phyloP scores from a whole-genome alignment of 192 early-diverging fungal species.

The Podila minutissima region DNA sequence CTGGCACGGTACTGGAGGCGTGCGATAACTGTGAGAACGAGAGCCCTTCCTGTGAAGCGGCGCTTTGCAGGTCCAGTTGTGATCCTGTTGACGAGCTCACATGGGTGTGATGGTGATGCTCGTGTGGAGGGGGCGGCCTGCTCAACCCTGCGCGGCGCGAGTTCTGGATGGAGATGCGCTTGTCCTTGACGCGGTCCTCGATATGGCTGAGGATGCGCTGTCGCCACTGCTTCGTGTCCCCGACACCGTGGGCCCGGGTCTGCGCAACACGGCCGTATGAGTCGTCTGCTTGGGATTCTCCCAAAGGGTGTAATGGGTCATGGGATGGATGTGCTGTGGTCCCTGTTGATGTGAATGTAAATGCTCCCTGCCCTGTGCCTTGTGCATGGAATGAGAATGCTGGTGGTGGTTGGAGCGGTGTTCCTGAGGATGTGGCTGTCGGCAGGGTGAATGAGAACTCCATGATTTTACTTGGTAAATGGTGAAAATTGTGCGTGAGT shows the following conservation, averaged over 20 bases:
- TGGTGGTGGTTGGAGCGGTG: background rate
- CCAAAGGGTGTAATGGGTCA: background rate
- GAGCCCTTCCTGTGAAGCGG: background rate
- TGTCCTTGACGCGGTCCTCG: constrained; percentile 37
- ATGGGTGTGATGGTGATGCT: background rate
- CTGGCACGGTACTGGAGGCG: background rate
- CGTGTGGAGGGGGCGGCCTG: background rate
- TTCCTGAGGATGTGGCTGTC: background rate
- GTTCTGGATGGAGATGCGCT: constrained; percentile 29
- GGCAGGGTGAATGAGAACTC: background rate
- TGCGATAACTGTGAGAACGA: background rate
- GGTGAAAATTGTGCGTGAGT: too few species aligned
- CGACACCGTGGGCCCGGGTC: constrained; percentile 13
- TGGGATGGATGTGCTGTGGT: background rate
- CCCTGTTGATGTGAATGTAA: background rate
- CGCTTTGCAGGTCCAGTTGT: background rate
- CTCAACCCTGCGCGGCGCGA: constrained; percentile 16
- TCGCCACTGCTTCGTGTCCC: constrained; percentile 39
- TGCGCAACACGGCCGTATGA: background rate
- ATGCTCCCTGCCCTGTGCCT: background rate
- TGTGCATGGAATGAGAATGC: background rate
- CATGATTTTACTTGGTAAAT: too few species aligned
- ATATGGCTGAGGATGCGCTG: constrained; percentile 25
- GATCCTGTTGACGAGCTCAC: background rate
- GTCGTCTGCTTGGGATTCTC: background rate